Conservation (phyloP, 257 asterid species). For the Phtheirospermum japonicum region DNA sequence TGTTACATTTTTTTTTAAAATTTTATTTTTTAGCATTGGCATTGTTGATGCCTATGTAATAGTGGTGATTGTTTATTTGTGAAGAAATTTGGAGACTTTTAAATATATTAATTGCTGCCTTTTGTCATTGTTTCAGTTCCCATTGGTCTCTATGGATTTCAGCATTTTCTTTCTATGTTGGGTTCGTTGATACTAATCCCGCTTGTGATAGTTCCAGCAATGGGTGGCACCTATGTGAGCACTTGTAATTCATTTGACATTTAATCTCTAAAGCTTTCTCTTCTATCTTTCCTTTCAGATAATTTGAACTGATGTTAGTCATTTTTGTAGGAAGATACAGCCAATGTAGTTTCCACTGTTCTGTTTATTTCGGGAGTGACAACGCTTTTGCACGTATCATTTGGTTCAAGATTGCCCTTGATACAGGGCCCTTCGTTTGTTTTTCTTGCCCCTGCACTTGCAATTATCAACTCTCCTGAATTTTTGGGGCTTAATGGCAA, state of each 20-base stretch:
- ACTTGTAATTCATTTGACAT: constrained; percentile 38
- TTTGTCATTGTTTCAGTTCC: constrained; percentile 71
- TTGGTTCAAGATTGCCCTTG: constrained; percentile 96
- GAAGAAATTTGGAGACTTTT: background rate
- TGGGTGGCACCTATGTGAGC: constrained; percentile 99
- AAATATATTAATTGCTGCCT: constrained; percentile 13
- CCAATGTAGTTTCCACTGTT: constrained; percentile 89
- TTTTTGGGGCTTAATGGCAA: constrained; percentile 77
- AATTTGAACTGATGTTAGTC: constrained; percentile 28
- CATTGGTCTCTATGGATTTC: constrained; percentile 88
- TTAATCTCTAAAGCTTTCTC: background rate
- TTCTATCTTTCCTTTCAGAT: constrained; percentile 4
- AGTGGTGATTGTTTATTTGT: background rate
- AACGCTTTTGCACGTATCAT: constrained; percentile 76
- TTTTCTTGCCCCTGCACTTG: constrained; percentile 96
- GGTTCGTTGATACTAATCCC: constrained; percentile 94
- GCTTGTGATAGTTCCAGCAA: constrained; percentile 97
- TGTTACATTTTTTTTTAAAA: constrained; percentile 1
- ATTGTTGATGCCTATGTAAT: constrained; percentile 5
- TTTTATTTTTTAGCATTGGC: constrained; percentile 17
- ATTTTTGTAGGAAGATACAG: constrained; percentile 78
- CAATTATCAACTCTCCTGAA: constrained; percentile 88
- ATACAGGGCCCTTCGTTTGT: constrained; percentile 99
- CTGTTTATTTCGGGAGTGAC: constrained; percentile 89
- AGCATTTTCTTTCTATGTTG: constrained; percentile 88